Percentiles rank a stretch among this genome's conserved stretches.
Conservation (phyloP, 108 stramenopile species). For the Craspedostauros australis region DNA sequence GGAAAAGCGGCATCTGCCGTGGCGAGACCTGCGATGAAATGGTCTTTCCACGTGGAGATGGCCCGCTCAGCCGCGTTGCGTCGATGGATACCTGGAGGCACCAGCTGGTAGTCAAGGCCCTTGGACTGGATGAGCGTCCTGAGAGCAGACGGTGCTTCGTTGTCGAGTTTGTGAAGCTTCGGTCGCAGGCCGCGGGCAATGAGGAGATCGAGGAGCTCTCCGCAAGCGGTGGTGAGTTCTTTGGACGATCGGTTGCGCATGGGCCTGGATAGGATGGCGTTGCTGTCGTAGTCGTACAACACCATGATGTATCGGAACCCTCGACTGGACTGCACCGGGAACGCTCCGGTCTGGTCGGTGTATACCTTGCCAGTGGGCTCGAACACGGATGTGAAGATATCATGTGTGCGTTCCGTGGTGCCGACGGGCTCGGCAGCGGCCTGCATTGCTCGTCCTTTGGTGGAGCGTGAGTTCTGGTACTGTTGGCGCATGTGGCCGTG, state of each 20-base stretch:
- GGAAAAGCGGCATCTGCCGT: constrained; percentile 26
- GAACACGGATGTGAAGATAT: constrained; percentile 3
- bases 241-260: not conserved
- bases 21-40: no score
- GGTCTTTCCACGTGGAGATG: no score
- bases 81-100: no score
- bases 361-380: constrained; percentile 9
- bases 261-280: constrained; percentile 22
- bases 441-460: no score
- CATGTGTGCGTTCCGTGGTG: constrained; percentile 9
- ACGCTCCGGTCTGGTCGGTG: constrained; percentile 33
- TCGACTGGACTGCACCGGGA: constrained; percentile 14
- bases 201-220: no score
- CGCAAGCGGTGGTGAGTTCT: not conserved
- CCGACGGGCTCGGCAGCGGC: not conserved
- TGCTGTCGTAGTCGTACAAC: constrained; percentile 28
- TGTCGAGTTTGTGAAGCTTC: constrained; percentile 9
- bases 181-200: constrained; percentile 3
- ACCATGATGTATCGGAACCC: constrained; percentile 30
- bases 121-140: constrained; percentile 8
- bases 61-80: no score
- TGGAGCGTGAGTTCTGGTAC: no score
- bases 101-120: constrained; percentile 4
- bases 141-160: constrained; percentile 16
- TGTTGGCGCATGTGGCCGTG: no score